Evolutionary conservation across 805 yeast genomes (phyloP).

Genomic region (Pichia californica): DNA sequence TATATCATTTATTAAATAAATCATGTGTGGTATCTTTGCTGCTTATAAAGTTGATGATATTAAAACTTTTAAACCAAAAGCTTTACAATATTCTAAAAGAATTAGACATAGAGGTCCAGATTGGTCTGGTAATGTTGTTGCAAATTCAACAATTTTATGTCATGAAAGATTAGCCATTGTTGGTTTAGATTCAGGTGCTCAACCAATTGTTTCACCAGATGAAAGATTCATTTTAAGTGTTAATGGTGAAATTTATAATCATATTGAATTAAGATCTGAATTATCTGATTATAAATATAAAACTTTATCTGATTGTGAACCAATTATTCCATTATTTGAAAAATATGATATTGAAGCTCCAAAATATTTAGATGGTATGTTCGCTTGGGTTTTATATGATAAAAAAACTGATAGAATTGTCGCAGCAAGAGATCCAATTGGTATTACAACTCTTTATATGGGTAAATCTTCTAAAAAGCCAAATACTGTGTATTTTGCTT

Average conservation of each 20-base stretch:
- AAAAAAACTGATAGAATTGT: constrained; percentile 75
- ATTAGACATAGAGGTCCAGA: constrained; percentile 99
- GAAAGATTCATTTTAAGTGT: constrained; percentile 72
- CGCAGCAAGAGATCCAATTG: constrained; percentile 98
- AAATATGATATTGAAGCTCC: constrained; percentile 90
- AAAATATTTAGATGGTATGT: constrained; percentile 93
- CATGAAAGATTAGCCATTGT: constrained; percentile 98
- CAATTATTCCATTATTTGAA: constrained; percentile 86
- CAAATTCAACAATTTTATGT: constrained; percentile 75
- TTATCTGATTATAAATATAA: constrained; percentile 68
- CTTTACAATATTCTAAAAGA: constrained; percentile 83
- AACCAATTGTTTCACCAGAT: constrained; percentile 83
- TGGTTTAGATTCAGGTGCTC: constrained; percentile 97
- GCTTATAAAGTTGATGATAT: constrained; percentile 79
- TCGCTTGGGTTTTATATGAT: constrained; percentile 91
- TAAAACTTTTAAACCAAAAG: constrained; percentile 75
- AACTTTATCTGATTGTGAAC: constrained; percentile 94
- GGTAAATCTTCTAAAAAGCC: constrained; percentile 72
- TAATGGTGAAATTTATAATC: constrained; percentile 98
- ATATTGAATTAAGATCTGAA: constrained; percentile 77
- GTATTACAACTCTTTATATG: constrained; percentile 93
- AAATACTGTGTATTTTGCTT: constrained; percentile 79
- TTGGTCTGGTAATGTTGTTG: constrained; percentile 87
- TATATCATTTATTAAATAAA: too few relatives aligned
- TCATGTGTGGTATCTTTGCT: constrained; percentile 98